These are phyloP conservation scores for Populus davidiana DNA, from an alignment of 345 rosid species.

Conservation along the genomic window DNA sequence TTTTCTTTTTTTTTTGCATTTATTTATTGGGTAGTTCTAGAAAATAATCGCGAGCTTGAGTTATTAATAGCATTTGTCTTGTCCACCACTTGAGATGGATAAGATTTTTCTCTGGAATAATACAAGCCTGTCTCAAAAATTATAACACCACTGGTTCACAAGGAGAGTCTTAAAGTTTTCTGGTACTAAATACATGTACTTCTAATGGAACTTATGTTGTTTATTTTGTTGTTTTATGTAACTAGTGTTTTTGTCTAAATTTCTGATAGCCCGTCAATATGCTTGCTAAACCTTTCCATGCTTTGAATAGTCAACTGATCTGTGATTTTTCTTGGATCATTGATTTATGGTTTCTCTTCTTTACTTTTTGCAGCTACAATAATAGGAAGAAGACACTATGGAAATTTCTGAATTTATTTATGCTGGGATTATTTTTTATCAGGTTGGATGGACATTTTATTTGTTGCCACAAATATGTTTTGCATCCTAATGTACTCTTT, in stretches of 20 bases:
- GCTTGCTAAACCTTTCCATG: background rate
- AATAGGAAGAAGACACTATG: conserved; percentile 76
- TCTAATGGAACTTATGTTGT: background rate
- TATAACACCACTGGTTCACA: background rate
- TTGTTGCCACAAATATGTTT: background rate
- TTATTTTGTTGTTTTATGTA: background rate
- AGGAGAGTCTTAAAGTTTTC: background rate
- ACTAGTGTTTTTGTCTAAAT: background rate
- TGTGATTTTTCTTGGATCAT: no score
- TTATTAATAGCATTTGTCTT: no score
- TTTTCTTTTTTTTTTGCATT: background rate
- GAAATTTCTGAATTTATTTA: conserved; percentile 59
- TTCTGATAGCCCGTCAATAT: background rate
- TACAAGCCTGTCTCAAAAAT: background rate
- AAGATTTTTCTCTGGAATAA: no score
- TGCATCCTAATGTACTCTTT: conserved; percentile 21
- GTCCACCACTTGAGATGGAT: no score
- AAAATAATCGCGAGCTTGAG: background rate
- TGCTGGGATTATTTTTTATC: conserved; percentile 59
- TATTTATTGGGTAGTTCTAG: background rate
- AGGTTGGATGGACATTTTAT: conserved; percentile 46
- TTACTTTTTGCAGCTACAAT: conserved; percentile 60
- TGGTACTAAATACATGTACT: background rate
- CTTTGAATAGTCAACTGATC: background rate
- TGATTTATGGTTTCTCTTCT: conserved; percentile 5